A percentile compares a stretch with the other conserved stretches of the same genome.
Evolutionary conservation across 305 asterid genomes (phyloP).

Genomic region (Nicotiana rustica): DNA sequence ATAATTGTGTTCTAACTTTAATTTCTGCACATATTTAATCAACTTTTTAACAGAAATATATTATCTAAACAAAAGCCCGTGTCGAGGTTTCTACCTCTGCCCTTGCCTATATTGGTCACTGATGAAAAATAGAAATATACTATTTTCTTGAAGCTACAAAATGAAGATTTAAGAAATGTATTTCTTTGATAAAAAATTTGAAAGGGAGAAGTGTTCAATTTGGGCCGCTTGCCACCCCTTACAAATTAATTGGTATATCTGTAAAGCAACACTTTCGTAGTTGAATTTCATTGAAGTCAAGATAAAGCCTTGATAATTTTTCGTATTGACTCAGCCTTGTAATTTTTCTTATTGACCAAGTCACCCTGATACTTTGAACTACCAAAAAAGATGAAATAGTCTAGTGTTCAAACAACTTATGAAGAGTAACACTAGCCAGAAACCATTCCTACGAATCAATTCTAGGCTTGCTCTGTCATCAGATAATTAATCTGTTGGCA

Average conservation of each 20-base stretch:
- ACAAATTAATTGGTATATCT: not conserved
- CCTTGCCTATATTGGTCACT: no score
- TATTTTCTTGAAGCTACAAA: not conserved
- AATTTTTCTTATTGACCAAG: not conserved
- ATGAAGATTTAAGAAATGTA: not conserved
- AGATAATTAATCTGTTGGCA: not conserved
- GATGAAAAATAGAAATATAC: not conserved
- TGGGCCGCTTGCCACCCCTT: not conserved
- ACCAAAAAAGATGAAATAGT: no score
- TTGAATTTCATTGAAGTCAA: conserved; percentile 3
- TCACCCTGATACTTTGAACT: no score
- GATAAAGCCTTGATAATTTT: not conserved
- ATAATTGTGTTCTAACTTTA: no score
- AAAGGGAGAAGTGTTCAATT: conserved; percentile 14
- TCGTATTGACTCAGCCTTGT: not conserved
- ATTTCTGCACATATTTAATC: no score
- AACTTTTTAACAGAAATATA: no score
- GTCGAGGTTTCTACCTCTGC: no score
- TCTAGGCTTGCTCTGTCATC: not conserved
- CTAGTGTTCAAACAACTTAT: no score
- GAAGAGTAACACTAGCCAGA: no score
- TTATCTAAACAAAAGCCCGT: no score
- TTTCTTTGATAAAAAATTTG: not conserved
- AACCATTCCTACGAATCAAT: not conserved
- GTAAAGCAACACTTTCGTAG: not conserved